Conservation (phyloP, 768 basidiomycete species). For the Clavaria fumosa region DNA sequence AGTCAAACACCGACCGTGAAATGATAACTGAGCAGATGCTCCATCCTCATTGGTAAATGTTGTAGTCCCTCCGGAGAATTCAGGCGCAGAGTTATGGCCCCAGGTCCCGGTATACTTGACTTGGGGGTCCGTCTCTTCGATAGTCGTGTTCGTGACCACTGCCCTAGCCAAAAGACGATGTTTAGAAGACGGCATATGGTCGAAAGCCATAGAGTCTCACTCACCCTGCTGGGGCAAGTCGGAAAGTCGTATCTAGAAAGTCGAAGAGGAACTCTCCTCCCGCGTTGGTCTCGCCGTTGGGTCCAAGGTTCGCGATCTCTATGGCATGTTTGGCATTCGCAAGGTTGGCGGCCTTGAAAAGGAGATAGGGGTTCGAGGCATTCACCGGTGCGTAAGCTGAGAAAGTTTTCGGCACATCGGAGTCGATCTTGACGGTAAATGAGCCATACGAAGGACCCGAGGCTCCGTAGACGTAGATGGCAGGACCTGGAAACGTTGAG, state of each 20-base stretch:
- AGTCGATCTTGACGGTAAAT: constrained; percentile 26
- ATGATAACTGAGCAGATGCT: constrained; percentile 25
- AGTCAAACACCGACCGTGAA: constrained; percentile 20
- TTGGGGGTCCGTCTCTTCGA: constrained; percentile 24
- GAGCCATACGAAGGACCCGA: constrained; percentile 29
- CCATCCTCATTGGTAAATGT: constrained; percentile 27
- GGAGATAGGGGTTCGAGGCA: constrained; percentile 18
- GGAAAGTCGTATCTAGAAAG: constrained; percentile 26
- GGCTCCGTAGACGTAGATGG: constrained; percentile 28
- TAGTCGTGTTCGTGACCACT: constrained; percentile 25
- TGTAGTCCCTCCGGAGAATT: constrained; percentile 30
- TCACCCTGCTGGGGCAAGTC: constrained; percentile 29
- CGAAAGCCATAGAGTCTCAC: constrained; percentile 6
- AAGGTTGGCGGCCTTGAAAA: constrained; percentile 22
- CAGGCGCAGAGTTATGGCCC: constrained; percentile 27
- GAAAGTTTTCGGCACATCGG: constrained; percentile 12
- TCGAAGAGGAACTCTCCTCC: constrained; percentile 28
- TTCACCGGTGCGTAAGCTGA: constrained; percentile 23
- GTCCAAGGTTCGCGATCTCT: constrained; percentile 27
- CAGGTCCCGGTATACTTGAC: constrained; percentile 27
- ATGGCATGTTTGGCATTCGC: constrained; percentile 25
- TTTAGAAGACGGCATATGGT: background rate
- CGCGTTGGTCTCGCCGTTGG: constrained; percentile 21
- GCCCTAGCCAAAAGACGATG: constrained; percentile 17
- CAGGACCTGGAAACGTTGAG: constrained; percentile 26